A percentile compares a stretch with the other conserved stretches of the same genome.
phyloP scores from a whole-genome alignment of 2,329 filamentous ascomycete genomes.

The Elsinoe necatrix region DNA sequence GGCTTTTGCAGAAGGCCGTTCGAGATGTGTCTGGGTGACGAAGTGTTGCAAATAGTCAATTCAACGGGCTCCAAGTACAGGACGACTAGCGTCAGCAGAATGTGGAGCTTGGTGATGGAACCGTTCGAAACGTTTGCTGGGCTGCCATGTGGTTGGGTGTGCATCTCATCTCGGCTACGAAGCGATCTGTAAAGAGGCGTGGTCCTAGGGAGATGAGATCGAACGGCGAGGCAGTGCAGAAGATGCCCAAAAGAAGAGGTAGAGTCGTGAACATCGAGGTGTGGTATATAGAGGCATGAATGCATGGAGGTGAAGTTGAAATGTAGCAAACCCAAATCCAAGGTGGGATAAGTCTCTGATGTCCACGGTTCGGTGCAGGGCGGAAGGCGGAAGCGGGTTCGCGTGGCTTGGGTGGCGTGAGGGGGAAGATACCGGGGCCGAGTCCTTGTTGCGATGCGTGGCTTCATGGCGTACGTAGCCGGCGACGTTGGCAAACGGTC shows the following conservation, averaged over 20 bases:
- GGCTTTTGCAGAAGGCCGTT: neutral
- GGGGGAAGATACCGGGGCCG: neutral
- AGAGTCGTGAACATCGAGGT: neutral
- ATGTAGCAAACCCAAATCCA: neutral
- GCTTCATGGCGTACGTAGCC: conserved; percentile 2
- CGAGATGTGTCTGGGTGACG: neutral
- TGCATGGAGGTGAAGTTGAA: neutral
- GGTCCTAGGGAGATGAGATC: neutral
- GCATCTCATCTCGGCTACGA: conserved; percentile 10
- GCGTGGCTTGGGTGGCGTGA: neutral
- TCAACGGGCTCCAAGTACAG: neutral
- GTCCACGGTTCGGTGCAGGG: neutral
- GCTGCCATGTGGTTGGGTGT: neutral
- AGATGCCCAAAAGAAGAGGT: too few relatives aligned
- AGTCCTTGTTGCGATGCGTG: neutral
- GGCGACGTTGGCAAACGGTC: conserved; percentile 1
- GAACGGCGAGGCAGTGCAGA: neutral
- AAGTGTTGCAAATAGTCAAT: conserved; percentile 5
- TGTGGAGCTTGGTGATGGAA: conserved; percentile 11
- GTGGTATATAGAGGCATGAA: neutral
- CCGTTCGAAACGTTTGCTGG: neutral
- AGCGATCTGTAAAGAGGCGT: neutral
- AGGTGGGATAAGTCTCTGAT: neutral
- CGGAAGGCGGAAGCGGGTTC: neutral
- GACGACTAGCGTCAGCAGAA: neutral